A percentile compares a stretch with the other conserved stretches of the same genome.
These are phyloP conservation scores for Salinomyces thailandicus DNA, from an alignment of 2,329 filamentous ascomycete species.

Conservation along the genomic window DNA sequence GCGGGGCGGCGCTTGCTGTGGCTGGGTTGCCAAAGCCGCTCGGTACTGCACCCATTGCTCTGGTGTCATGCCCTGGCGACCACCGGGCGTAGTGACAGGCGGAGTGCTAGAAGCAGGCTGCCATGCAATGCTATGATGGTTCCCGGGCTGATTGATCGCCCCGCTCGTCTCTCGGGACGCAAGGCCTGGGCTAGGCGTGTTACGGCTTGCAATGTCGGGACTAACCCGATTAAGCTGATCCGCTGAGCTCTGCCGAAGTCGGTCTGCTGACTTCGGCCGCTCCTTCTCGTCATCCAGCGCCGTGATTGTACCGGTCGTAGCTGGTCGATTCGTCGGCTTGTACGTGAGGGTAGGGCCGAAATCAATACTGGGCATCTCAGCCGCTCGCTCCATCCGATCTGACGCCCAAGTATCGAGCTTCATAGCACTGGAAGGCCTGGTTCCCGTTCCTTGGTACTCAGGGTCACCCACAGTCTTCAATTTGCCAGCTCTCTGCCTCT, in stretches of 20 bases:
- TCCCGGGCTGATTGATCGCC: constrained; percentile 33
- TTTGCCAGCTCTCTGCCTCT: constrained; percentile 66
- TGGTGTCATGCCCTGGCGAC: constrained; percentile 49
- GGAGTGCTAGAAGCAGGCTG: constrained; percentile 54
- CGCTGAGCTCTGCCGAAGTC: constrained; percentile 16
- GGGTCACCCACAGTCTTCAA: constrained; percentile 62
- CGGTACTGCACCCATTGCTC: constrained; percentile 80
- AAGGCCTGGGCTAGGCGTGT: constrained; percentile 15
- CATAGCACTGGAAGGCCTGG: constrained; percentile 24
- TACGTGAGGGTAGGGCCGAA: constrained; percentile 79
- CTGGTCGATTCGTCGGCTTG: constrained; percentile 43
- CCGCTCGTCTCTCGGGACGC: not conserved
- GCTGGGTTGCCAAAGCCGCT: constrained; percentile 44
- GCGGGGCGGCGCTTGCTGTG: constrained; percentile 37
- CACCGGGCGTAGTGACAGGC: constrained; percentile 29
- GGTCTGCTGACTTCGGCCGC: constrained; percentile 19
- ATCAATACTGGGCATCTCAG: constrained; percentile 63
- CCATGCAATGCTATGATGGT: constrained; percentile 63
- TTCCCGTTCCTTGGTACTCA: constrained; percentile 33
- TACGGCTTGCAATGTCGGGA: constrained; percentile 20
- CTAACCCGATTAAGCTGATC: constrained; percentile 11
- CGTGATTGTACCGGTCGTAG: constrained; percentile 44
- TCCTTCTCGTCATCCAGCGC: constrained; percentile 13
- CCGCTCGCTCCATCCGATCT: constrained; percentile 27
- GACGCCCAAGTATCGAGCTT: constrained; percentile 25